phyloP scores from a whole-genome alignment of 2,329 filamentous ascomycete species.

The Fusarium domesticum region DNA sequence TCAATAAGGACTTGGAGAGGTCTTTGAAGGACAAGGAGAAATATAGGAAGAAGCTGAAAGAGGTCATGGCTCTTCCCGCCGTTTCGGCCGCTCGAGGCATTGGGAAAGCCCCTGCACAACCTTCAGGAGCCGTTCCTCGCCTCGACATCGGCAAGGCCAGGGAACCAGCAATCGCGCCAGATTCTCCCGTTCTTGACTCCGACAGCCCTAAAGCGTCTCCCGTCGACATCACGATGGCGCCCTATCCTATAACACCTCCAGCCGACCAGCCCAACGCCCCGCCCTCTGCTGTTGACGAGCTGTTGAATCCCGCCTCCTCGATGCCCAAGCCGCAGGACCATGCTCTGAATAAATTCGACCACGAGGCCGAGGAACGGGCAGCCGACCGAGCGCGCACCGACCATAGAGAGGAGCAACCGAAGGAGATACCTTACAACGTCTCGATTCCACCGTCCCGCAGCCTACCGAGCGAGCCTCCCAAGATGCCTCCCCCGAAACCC shows the following conservation, averaged over 20 bases:
- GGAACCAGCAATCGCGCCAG: constrained; percentile 30
- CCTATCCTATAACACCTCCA: constrained; percentile 64
- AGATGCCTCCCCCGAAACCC: constrained; percentile 50
- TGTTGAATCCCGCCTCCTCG: constrained; percentile 54
- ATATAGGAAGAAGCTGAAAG: constrained; percentile 87
- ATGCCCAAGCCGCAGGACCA: constrained; percentile 63
- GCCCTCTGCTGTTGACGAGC: constrained; percentile 46
- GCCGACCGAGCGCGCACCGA: constrained; percentile 46
- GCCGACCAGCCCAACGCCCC: constrained; percentile 46
- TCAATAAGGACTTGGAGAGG: constrained; percentile 92
- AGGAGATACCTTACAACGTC: constrained; percentile 50
- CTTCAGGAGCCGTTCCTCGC: constrained; percentile 16
- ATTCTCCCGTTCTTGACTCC: constrained; percentile 50
- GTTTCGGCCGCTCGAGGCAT: constrained; percentile 28
- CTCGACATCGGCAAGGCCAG: constrained; percentile 27
- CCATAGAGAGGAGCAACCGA: constrained; percentile 40
- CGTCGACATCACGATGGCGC: constrained; percentile 57
- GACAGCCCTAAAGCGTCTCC: constrained; percentile 55
- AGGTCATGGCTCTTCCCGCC: constrained; percentile 51
- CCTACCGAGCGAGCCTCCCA: constrained; percentile 51
- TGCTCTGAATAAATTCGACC: constrained; percentile 54
- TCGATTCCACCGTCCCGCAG: constrained; percentile 56
- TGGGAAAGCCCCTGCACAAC: constrained; percentile 8
- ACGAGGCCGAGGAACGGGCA: constrained; percentile 50
- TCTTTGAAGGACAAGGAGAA: constrained; percentile 91